Evolutionary conservation across 2,329 filamentous ascomycete genomes (phyloP).

Genomic region (Phaeophleospora eucalypticola): DNA sequence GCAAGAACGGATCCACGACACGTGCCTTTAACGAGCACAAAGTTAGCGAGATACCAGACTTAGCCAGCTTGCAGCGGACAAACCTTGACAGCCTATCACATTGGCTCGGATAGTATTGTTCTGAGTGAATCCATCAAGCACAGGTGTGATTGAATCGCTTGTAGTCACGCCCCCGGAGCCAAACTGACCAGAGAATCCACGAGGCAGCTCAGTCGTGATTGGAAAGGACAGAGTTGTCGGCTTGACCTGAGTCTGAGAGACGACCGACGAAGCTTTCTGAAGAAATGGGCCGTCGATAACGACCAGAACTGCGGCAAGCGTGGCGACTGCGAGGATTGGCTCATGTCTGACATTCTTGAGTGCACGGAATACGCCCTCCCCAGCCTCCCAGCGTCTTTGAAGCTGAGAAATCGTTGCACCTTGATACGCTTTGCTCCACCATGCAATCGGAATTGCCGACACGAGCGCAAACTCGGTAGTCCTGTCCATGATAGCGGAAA

Average conservation of each 20-base stretch:
- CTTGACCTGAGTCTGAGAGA: constrained; percentile 4
- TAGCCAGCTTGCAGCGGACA: no score
- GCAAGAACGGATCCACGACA: no score
- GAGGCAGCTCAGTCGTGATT: constrained; percentile 8
- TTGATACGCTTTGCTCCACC: constrained; percentile 12
- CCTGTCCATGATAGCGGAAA: constrained; percentile 9
- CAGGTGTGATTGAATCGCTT: no score
- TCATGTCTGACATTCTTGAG: not conserved
- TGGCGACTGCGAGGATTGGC: not conserved
- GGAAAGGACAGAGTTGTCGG: constrained; percentile 5
- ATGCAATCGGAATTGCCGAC: constrained; percentile 9
- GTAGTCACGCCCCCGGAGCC: no score
- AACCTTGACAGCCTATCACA: no score
- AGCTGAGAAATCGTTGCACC: constrained; percentile 10
- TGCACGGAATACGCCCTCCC: constrained; percentile 1
- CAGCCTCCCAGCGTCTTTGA: constrained; percentile 12
- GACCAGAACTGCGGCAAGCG: constrained; percentile 2
- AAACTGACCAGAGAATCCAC: constrained; percentile 10
- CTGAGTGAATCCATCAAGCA: no score
- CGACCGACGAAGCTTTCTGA: constrained; percentile 10
- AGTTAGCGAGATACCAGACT: no score
- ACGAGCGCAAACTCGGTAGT: constrained; percentile 8
- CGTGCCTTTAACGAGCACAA: no score
- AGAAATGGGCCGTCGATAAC: constrained; percentile 12
- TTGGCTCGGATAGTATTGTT: no score